Evolutionary conservation across 306 rosid genomes (phyloP), one percentile per base, ranked within the genome.

Genomic region (Quercus suber): DNA sequence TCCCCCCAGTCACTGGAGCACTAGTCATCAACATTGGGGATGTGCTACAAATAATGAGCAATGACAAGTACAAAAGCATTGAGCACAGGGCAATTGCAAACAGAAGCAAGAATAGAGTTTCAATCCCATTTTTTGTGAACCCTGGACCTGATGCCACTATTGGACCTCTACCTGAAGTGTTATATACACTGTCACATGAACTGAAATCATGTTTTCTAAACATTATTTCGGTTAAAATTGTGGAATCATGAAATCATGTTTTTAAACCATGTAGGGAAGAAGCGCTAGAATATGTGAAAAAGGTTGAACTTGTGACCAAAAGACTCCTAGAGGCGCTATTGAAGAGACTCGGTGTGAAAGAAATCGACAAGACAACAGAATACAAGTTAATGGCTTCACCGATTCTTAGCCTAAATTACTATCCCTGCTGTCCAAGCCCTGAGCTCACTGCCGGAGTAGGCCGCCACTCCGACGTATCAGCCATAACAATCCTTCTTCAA

Each of bases 11-110:
- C 56, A 71, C 73, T 15, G 89, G 85, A 5, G 89, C 89, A 35
- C 23, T 87, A 33, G 79, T 87, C 11, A 74, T 81, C 81, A 81
- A 81, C 73, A 55, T 81, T n/a, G 88, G 90, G 18, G 88, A 87
- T 67, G 77, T 82, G 68, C 59, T 88, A 5, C 86, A 86, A 74
- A 82, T 88, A 71, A 70, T 88, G 80, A 86, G 88, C 74, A 88
- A 83, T 73, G 80, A 30, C 33, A 31, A 1, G 55, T 88, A 81
- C 74, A 76, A 72, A 53, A 88, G 89, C 73, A 73, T 86, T 53
- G 82, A 81, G 72, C 89, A 81, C 65, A 75, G 77, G 53, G 92
- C 60, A 3, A 37, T 86, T 63, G 77, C 80, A 1, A 82, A 84
- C 45, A 71, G 61, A 67, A 76, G 75, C 78, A 76, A 56, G 25